These are phyloP conservation scores for Lasiodiplodia hormozganensis DNA, from an alignment of 2,329 filamentous ascomycete genomes.

Conservation along the genomic window DNA sequence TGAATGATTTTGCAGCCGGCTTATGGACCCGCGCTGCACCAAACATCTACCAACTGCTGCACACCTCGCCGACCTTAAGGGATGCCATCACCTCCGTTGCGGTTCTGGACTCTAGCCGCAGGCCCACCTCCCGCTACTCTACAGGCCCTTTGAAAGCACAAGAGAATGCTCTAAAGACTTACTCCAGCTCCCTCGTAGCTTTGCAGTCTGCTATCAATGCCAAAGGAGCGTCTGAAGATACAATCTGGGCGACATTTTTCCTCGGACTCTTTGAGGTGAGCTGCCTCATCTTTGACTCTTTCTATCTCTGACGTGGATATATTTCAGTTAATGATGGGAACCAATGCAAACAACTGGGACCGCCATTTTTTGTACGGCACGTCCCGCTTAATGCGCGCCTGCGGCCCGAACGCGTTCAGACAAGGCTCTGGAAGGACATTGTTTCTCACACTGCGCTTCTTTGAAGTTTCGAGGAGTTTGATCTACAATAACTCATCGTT, in stretches of 20 bases:
- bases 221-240: neutral
- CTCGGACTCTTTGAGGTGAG: constrained; percentile 1
- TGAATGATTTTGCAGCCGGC: constrained; percentile 7
- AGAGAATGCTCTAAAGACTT: neutral
- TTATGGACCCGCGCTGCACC: neutral
- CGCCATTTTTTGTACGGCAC: constrained; percentile 22
- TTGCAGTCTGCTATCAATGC: neutral
- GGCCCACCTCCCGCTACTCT: neutral
- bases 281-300: neutral
- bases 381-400: neutral
- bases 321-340: constrained; percentile 11
- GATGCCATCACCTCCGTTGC: neutral
- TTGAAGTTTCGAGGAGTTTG: neutral
- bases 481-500: neutral
- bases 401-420: neutral
- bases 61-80: neutral
- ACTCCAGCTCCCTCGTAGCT: neutral
- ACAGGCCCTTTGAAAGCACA: neutral
- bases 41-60: neutral
- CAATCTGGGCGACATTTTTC: constrained; percentile 1
- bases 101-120: constrained; percentile 3
- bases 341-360: constrained; percentile 6
- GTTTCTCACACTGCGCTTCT: neutral
- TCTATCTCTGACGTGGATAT: neutral
- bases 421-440: neutral